Conservation (phyloP, 345 rosid genomes). For the Euclidium syriacum region DNA sequence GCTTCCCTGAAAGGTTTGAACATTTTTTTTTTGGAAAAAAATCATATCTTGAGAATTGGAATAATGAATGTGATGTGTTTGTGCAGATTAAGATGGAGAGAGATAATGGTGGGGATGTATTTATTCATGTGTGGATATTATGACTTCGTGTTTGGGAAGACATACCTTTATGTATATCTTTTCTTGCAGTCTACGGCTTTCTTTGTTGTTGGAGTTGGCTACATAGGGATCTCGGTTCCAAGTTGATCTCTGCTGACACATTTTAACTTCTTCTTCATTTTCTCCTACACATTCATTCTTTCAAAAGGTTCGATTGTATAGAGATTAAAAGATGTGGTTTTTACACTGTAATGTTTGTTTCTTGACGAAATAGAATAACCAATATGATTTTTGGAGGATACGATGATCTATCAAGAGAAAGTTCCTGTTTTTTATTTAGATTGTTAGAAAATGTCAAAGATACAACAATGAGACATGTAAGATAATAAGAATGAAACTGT, state of each 20-base stretch:
- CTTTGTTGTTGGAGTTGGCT: constrained; percentile 72
- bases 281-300: constrained; percentile 13
- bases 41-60: not conserved
- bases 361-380: too few relatives aligned
- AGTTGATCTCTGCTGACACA: not conserved
- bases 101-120: constrained; percentile 68
- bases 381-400: too few relatives aligned
- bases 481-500: too few relatives aligned
- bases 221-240: constrained; percentile 61
- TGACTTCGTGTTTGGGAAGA: constrained; percentile 56
- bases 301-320: constrained; percentile 17
- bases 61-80: not conserved
- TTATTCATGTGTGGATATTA: constrained; percentile 74
- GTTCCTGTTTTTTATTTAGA: too few relatives aligned
- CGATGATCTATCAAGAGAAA: too few relatives aligned
- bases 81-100: constrained; percentile 52
- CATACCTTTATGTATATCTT: constrained; percentile 61
- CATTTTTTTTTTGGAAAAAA: not conserved
- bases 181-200: constrained; percentile 67
- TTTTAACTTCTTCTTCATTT: constrained; percentile 1
- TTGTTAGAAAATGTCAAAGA: too few relatives aligned
- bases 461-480: too few relatives aligned
- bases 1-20: constrained; percentile 60
- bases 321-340: constrained; percentile 14
- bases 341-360: too few relatives aligned